Base-by-base conservation (phyloP, 139 green algal genomes). In the Pycnococcus provasolii region DNA sequence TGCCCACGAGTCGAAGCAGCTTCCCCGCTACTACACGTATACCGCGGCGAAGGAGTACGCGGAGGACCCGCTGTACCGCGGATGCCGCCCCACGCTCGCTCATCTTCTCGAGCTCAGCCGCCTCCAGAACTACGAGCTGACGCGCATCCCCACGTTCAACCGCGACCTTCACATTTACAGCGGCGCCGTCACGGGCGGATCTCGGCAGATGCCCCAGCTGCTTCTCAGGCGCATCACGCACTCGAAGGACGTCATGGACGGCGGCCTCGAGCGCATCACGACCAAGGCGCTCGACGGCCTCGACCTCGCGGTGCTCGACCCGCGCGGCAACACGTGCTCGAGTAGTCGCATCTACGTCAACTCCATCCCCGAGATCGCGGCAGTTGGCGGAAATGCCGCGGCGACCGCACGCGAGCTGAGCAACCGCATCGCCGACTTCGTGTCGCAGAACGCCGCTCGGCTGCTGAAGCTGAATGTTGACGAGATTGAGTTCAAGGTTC, bases 141-240 rank as follows among this genome's bases (percentile, higher is more conserved):
- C 51, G 11, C 47, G 58, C 3, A 15, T 76, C 3, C 63, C 70
- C 43, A 76, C 60, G 9, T 43, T 71, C 2, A 64, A 76, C 57
- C 42, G 70, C 45, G 70, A 76, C 46, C 65, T 76, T 39, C 62
- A 76, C 61, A 53, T 76, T 51, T 71, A 71, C 13, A 53, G 61
- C 1, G 70, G 58, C 26, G 26, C 26, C 26, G 26, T 26, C 26
- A 26, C 26, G 26, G 26, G 26, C 26, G 26, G 26, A 26, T 26
- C 26, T 26, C 26, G 26, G 26, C 26, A 26, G 26, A 26, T 26
- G 26, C 26, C 26, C 26, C 59, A 68, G 3, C n/a, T 76, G 44
- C 53, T 76, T 42, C 63, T 76, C 15, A 51, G 70, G 6, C 51
- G 70, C 39, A 71, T 76, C 39, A 52, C 42, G 13, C 70, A 76